Percentiles rank a stretch among this genome's conserved stretches.
Evolutionary conservation across 2,329 filamentous ascomycete genomes (phyloP).

Genomic region (Colletotrichum lindemuthianum): DNA sequence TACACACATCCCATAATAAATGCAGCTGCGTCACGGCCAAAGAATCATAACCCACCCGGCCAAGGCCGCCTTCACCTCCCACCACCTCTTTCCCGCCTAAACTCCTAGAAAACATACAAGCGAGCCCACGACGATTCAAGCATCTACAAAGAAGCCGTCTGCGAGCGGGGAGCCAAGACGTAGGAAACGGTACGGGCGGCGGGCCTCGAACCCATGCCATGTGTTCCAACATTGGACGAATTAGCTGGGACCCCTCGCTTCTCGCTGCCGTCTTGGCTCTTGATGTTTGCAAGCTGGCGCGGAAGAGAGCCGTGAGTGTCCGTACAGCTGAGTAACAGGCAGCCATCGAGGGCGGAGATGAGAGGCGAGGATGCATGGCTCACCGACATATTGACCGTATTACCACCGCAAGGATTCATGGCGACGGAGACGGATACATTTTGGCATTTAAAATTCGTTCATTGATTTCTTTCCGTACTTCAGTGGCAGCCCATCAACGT

Average conservation of each 20-base stretch:
- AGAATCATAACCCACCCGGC: too few relatives aligned
- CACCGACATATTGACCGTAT: conserved; percentile 20
- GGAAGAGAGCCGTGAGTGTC: too few relatives aligned
- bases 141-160: not conserved
- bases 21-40: too few relatives aligned
- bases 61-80: too few relatives aligned
- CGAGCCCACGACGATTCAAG: not conserved
- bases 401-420: not conserved
- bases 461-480: conserved; percentile 6
- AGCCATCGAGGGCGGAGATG: too few relatives aligned
- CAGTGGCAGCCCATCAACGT: not conserved
- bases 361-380: not conserved
- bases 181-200: not conserved
- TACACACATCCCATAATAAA: too few relatives aligned
- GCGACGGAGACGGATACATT: too few relatives aligned
- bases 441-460: conserved; percentile 12
- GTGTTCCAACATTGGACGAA: not conserved
- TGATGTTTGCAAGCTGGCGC: too few relatives aligned
- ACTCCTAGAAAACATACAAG: not conserved
- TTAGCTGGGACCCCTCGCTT: not conserved
- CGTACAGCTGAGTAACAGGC: too few relatives aligned
- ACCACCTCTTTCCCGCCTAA: not conserved
- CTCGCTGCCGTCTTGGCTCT: too few relatives aligned
- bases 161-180: not conserved
- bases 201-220: not conserved